phyloP scores from a whole-genome alignment of 129 eudicot genomes.

The Gnaphalium uliginosum region DNA sequence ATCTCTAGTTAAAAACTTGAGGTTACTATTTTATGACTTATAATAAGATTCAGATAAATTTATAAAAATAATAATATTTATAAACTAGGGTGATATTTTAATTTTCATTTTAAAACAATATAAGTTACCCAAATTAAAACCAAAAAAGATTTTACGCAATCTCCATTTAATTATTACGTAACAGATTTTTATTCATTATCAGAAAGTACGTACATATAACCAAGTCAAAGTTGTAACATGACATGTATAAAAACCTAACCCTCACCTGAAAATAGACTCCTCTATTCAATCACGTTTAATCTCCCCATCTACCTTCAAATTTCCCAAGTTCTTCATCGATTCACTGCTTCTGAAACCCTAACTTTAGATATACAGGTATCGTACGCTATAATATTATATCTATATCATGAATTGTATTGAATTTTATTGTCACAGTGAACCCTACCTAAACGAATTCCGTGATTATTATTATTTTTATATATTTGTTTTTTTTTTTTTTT shows the following conservation, averaged over 20 bases:
- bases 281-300: background rate
- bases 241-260: slow-evolving; percentile 10
- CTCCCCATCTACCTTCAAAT: background rate
- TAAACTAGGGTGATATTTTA: too few relatives aligned
- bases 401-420: background rate
- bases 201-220: background rate
- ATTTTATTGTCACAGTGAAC: background rate
- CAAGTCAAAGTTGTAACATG: background rate
- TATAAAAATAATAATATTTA: too few relatives aligned
- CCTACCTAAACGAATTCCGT: slow-evolving; percentile 19
- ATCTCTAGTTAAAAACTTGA: too few relatives aligned
- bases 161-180: background rate
- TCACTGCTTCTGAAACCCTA: background rate
- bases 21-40: too few relatives aligned
- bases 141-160: background rate
- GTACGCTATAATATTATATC: slow-evolving; percentile 9
- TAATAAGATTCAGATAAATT: too few relatives aligned
- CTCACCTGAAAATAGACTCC: background rate
- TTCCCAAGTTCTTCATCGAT: background rate
- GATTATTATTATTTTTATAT: background rate
- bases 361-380: background rate
- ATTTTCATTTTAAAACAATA: too few relatives aligned
- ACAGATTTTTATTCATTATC: too few relatives aligned
- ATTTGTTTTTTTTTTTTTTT: too few relatives aligned
- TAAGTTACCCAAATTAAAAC: background rate